A percentile compares a stretch with the other conserved stretches of the same genome.
phyloP scores from a whole-genome alignment of 768 basidiomycete genomes.

The Suillus weaverae region DNA sequence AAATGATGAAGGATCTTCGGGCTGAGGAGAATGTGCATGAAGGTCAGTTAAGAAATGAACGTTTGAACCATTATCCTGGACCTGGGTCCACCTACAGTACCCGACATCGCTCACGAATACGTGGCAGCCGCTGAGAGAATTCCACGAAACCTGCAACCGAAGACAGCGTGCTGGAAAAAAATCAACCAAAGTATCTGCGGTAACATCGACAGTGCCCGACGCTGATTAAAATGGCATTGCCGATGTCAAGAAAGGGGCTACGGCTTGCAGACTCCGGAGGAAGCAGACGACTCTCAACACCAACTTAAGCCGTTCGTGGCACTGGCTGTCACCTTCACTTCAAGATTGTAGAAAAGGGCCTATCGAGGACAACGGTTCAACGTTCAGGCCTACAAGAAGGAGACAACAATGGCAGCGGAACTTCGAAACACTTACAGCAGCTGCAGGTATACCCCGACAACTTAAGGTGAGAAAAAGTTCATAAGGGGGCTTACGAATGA shows the following conservation, averaged over 20 bases:
- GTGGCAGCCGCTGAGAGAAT: background rate
- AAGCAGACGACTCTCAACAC: background rate
- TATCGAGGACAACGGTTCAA: background rate
- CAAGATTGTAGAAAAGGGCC: background rate
- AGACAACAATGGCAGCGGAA: background rate
- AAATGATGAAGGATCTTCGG: background rate
- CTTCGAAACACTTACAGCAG: background rate
- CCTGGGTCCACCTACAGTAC: background rate
- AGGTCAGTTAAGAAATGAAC: background rate
- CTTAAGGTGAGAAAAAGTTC: background rate
- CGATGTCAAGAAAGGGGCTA: background rate
- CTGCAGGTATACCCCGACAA: background rate
- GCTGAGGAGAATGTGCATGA: background rate
- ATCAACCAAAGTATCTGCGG: background rate
- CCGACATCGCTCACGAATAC: background rate
- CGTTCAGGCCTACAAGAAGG: background rate
- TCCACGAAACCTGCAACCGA: background rate
- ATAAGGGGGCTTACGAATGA: background rate
- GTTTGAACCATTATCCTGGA: background rate
- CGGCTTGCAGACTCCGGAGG: background rate
- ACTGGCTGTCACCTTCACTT: background rate
- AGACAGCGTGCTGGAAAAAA: background rate
- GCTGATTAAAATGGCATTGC: background rate
- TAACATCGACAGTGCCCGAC: background rate
- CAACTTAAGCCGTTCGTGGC: background rate